Conservation (phyloP, 2,329 filamentous ascomycete species). For the Phialocephala sp. region DNA sequence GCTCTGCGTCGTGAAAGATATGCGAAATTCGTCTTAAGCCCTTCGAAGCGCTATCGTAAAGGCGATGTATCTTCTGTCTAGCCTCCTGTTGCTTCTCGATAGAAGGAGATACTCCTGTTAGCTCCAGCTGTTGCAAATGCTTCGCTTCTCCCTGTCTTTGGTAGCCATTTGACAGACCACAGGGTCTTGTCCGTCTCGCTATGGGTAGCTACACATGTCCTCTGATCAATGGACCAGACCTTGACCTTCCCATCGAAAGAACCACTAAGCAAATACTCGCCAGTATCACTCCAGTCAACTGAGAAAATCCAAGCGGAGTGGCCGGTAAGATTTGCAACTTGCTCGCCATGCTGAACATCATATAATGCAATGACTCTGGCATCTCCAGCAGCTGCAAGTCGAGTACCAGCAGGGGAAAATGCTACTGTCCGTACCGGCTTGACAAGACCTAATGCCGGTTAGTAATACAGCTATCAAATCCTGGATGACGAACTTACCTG, state of each 20-base stretch:
- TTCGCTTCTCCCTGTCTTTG: conserved; percentile 68
- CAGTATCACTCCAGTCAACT: conserved; percentile 91
- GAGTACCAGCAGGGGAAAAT: conserved; percentile 84
- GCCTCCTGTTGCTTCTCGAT: conserved; percentile 78
- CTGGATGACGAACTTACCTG: conserved; percentile 59
- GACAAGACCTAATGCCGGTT: conserved; percentile 66
- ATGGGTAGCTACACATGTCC: conserved; percentile 88
- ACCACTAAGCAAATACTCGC: conserved; percentile 88
- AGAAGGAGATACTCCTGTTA: conserved; percentile 78
- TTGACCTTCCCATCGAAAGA: conserved; percentile 94
- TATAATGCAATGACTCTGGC: conserved; percentile 88
- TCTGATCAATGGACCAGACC: conserved; percentile 89
- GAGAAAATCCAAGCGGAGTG: conserved; percentile 89
- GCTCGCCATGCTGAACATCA: conserved; percentile 90
- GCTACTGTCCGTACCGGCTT: conserved; percentile 85
- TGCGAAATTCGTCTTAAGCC: neutral
- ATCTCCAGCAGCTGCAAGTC: conserved; percentile 90
- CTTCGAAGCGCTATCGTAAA: neutral
- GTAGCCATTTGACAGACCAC: conserved; percentile 86
- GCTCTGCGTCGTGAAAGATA: neutral
- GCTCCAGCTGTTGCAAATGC: conserved; percentile 82
- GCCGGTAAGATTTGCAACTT: conserved; percentile 82
- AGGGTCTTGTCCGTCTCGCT: conserved; percentile 86
- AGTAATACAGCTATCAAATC: neutral
- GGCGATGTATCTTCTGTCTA: conserved; percentile 17